Conservation (phyloP, 2,329 filamentous ascomycete genomes). For the Neospermospora avenae region DNA sequence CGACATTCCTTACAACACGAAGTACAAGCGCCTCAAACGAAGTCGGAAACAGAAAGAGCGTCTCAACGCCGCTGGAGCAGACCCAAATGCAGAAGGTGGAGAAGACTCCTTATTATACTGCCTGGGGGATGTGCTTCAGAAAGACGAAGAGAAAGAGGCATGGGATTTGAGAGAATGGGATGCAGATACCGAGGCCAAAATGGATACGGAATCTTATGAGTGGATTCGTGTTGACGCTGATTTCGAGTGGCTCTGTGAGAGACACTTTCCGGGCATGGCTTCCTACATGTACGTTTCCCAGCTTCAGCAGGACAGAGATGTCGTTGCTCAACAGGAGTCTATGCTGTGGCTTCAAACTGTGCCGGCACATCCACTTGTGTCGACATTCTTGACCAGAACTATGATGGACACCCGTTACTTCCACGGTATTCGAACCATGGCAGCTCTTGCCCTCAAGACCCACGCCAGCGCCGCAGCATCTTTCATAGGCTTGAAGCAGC, state of each 20-base stretch:
- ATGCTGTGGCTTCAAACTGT: constrained; percentile 70
- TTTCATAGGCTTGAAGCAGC: constrained; percentile 78
- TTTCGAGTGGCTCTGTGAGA: constrained; percentile 94
- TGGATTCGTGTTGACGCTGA: constrained; percentile 98
- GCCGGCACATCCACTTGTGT: constrained; percentile 73
- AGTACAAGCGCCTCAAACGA: constrained; percentile 94
- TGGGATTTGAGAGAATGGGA: constrained; percentile 92
- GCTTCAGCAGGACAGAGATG: constrained; percentile 92
- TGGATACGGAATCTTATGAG: constrained; percentile 96
- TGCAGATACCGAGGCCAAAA: constrained; percentile 79
- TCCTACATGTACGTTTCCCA: constrained; percentile 98
- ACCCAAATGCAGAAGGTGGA: constrained; percentile 60
- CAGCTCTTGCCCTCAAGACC: constrained; percentile 72
- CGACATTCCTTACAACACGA: constrained; percentile 97
- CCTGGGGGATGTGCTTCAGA: constrained; percentile 84
- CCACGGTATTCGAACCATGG: constrained; percentile 84
- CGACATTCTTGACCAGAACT: constrained; percentile 85
- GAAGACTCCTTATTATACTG: constrained; percentile 87
- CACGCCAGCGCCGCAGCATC: constrained; percentile 70
- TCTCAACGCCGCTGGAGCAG: constrained; percentile 58
- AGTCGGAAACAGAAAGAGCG: constrained; percentile 81
- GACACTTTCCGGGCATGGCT: constrained; percentile 74
- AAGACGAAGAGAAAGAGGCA: constrained; percentile 72
- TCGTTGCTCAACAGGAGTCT: constrained; percentile 79
- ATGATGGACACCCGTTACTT: constrained; percentile 91